phyloP scores from a whole-genome alignment of 1,139 yeast genomes.

The Candida sp. region DNA sequence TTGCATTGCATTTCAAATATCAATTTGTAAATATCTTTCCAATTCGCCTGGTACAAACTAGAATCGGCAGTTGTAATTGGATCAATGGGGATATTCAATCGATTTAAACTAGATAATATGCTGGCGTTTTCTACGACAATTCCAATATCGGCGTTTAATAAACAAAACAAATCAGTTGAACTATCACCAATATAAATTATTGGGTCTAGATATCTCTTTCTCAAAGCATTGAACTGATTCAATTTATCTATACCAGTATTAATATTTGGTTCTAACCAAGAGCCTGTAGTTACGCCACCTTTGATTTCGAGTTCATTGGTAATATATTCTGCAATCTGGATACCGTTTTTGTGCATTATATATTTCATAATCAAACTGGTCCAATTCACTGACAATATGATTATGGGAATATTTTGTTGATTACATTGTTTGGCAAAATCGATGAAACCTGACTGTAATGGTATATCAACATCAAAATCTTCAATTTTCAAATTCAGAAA shows the following conservation, averaged over 20 bases:
- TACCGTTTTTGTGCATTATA: constrained; percentile 32
- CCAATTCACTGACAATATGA: constrained; percentile 67
- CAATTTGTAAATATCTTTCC: background rate
- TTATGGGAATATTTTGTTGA: constrained; percentile 28
- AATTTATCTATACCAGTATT: constrained; percentile 61
- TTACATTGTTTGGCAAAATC: constrained; percentile 27
- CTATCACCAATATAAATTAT: constrained; percentile 65
- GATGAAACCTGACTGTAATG: constrained; percentile 41
- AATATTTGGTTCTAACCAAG: constrained; percentile 21
- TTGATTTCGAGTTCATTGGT: constrained; percentile 52
- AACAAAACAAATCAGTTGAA: constrained; percentile 55
- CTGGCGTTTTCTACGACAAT: constrained; percentile 40
- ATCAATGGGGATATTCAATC: constrained; percentile 1
- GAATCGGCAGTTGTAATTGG: background rate
- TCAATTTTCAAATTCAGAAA: constrained; percentile 41
- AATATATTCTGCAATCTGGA: constrained; percentile 18
- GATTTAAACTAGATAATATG: constrained; percentile 9
- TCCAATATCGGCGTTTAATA: constrained; percentile 49
- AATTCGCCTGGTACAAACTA: background rate
- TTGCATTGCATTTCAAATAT: no score
- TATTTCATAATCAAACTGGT: constrained; percentile 46
- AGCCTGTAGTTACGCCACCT: constrained; percentile 37
- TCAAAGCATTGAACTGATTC: constrained; percentile 14
- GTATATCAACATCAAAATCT: constrained; percentile 31
- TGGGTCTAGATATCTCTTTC: constrained; percentile 13